Conservation (phyloP, 2,329 filamentous ascomycete species). For the Akanthomyces lecanii region DNA sequence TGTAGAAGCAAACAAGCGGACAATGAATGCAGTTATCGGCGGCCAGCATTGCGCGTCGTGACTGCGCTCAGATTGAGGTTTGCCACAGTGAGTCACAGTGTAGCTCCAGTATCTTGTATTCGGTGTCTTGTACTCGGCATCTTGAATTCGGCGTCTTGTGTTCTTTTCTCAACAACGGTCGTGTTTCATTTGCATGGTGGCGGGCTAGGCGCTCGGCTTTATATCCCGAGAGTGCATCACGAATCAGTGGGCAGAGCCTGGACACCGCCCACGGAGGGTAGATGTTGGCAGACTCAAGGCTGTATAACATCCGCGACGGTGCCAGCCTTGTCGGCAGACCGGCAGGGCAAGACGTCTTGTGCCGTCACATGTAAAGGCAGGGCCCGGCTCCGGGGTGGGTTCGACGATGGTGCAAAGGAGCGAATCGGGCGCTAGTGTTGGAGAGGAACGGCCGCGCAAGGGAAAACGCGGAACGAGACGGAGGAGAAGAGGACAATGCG, state of each 20-base stretch:
- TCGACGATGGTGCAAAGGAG: slow-evolving; percentile 11
- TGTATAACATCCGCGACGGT: not conserved
- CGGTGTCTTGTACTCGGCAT: too few relatives aligned
- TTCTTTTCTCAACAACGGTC: too few relatives aligned
- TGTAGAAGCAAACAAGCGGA: not conserved
- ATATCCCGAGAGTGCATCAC: not conserved
- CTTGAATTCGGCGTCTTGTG: too few relatives aligned
- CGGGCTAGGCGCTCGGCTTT: not conserved
- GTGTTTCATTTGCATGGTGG: too few relatives aligned
- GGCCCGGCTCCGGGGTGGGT: slow-evolving; percentile 7
- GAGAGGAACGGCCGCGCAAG: not conserved
- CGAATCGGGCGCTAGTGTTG: slow-evolving; percentile 12
- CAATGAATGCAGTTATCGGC: not conserved
- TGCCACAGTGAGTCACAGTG: not conserved
- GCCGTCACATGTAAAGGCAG: slow-evolving; percentile 14
- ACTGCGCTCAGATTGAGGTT: not conserved
- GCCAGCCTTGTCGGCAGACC: slow-evolving; percentile 1
- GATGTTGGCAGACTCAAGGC: not conserved
- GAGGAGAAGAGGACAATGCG: slow-evolving; percentile 5
- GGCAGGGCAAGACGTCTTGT: not conserved
- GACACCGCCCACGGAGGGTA: not conserved
- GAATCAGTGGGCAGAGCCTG: not conserved
- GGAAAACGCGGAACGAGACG: slow-evolving; percentile 10
- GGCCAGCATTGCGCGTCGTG: not conserved
- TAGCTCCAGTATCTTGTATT: too few relatives aligned